phyloP scores from a whole-genome alignment of 1,284 basidiomycete genomes.

The Wallemia mellicola region DNA sequence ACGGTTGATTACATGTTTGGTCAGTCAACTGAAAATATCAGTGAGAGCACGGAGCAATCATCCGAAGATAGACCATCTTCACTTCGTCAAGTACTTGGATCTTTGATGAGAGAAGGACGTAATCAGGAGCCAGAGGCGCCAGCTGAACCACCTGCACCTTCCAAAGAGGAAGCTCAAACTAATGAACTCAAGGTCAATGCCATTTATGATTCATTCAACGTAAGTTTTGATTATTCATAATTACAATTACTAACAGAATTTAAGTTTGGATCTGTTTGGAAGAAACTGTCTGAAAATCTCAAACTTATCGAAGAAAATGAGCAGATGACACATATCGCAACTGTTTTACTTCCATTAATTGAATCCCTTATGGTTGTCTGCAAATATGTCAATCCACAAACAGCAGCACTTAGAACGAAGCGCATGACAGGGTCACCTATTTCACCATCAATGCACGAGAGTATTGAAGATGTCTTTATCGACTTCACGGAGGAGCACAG shows the following conservation, averaged over 20 bases:
- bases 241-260: background rate
- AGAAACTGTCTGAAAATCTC: slow-evolving; percentile 52
- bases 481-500: slow-evolving; percentile 80
- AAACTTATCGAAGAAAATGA: slow-evolving; percentile 46
- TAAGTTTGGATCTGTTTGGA: slow-evolving; percentile 60
- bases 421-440: slow-evolving; percentile 1
- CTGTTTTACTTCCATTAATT: slow-evolving; percentile 64
- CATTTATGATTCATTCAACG: slow-evolving; percentile 50
- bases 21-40: background rate
- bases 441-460: slow-evolving; percentile 26
- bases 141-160: slow-evolving; percentile 7
- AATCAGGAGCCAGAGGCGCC: background rate
- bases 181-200: slow-evolving; percentile 49
- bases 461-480: slow-evolving; percentile 60
- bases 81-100: background rate
- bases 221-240: background rate
- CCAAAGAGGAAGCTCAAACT: slow-evolving; percentile 13
- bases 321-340: slow-evolving; percentile 58
- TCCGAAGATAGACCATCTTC: background rate
- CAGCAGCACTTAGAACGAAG: background rate
- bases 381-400: slow-evolving; percentile 46
- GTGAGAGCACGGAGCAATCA: background rate
- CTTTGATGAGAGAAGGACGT: background rate
- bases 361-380: slow-evolving; percentile 94
- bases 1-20: slow-evolving; percentile 74